Base-by-base conservation (phyloP, 164 flowering plant genomes). In the Magnolia officinalis region DNA sequence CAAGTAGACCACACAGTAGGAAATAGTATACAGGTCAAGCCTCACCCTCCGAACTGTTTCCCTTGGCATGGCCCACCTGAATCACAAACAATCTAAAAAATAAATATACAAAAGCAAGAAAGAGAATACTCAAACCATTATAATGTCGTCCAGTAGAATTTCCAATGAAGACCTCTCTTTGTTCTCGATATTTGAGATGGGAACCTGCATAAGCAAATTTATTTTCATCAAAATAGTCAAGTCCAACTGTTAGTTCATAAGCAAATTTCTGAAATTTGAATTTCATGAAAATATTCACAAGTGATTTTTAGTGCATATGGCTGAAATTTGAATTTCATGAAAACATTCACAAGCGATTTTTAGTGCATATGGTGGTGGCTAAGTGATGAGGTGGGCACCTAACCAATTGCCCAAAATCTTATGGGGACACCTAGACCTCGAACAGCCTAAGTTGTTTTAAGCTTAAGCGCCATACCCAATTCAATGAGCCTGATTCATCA, bases 141-240 rank as follows among this genome's bases (percentile, higher is more conserved):
- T 79, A 82, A 94, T 89, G 75, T 92, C 98, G 72, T 87, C 90
- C 78, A 75, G 78, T 50, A 94, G 83, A 73, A 71, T 67, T 83
- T 81, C 90, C 84, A 94, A 77, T 71, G 89, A 91, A 82, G 87
- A 85, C 75, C 81, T 86, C 72, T 85, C 93, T 67, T 86, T 85
- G 74, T 86, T 83, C 78, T 90, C 95, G 64, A 55, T 21, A 82
- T 84, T 90, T 82, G 84, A 73, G 75, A 96, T 88, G 23, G 97
- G 92, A 20, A 94, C 91, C 98, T 96, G 86, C 24, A 16, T 10
- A 67, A 67, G 66, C 0, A 68, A 68, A 6, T 13, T 69, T 71
- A 13, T 16, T 20, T 71, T 50, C 73, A 71, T 9, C 59, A 52
- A 52, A 52, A 52, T 31, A 31, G 37, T 31, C 37, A 31, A 1